Evolutionary conservation across 495 filamentous ascomycete species (phyloP).

Genomic region (Viridothelium virens): DNA sequence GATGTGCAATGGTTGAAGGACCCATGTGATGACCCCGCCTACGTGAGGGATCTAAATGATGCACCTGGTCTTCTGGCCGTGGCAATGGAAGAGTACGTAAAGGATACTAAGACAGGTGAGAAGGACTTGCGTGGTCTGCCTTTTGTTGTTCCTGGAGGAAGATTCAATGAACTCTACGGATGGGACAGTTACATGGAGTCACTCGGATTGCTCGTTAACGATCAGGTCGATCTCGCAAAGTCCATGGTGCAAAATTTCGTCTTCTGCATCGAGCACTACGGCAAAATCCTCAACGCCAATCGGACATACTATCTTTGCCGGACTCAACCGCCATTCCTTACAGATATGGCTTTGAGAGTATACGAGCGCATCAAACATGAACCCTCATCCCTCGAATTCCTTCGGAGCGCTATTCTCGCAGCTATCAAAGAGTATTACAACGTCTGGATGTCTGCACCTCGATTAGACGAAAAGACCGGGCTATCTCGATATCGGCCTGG

Average conservation of each 20-base stretch:
- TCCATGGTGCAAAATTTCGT: slow-evolving; percentile 92
- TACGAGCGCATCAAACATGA: slow-evolving; percentile 83
- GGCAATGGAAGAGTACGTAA: slow-evolving; percentile 66
- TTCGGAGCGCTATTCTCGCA: slow-evolving; percentile 68
- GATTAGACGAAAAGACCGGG: slow-evolving; percentile 71
- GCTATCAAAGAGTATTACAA: slow-evolving; percentile 95
- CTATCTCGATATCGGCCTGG: slow-evolving; percentile 83
- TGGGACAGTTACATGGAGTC: slow-evolving; percentile 99
- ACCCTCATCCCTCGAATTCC: slow-evolving; percentile 65
- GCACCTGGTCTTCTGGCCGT: slow-evolving; percentile 85
- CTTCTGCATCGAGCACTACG: slow-evolving; percentile 97
- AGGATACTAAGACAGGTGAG: slow-evolving; percentile 55
- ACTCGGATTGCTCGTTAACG: slow-evolving; percentile 72
- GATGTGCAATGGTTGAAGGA: slow-evolving; percentile 74
- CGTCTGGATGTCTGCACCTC: slow-evolving; percentile 77
- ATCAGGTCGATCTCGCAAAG: slow-evolving; percentile 75
- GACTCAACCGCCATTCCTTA: slow-evolving; percentile 93
- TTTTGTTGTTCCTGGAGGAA: slow-evolving; percentile 89
- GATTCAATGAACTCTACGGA: slow-evolving; percentile 95
- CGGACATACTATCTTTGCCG: slow-evolving; percentile 89
- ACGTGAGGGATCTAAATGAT: slow-evolving; percentile 63
- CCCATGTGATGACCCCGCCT: slow-evolving; percentile 62
- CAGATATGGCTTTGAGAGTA: slow-evolving; percentile 88
- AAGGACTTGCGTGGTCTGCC: slow-evolving; percentile 69
- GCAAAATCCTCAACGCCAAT: slow-evolving; percentile 95